Evolutionary conservation across 306 rosid species (phyloP).

Genomic region (Urtica urens): DNA sequence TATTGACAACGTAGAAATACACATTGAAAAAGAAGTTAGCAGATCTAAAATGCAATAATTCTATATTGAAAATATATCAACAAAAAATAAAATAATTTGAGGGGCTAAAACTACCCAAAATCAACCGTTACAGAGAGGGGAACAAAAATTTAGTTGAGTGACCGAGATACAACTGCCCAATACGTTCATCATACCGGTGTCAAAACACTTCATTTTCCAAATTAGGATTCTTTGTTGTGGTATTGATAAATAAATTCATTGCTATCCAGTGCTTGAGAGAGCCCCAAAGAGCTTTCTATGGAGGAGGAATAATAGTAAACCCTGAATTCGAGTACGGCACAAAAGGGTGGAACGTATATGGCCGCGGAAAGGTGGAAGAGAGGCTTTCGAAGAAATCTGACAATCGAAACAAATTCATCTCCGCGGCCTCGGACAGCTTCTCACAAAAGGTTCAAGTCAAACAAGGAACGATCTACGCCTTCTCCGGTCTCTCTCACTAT

Average conservation of each 20-base stretch:
- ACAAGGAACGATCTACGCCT: conserved; percentile 33
- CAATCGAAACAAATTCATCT: conserved; percentile 55
- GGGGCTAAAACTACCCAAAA: too few species aligned
- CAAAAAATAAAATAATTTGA: not conserved
- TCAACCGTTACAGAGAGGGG: too few species aligned
- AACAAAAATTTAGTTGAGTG: too few species aligned
- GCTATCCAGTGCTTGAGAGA: conserved; percentile 45
- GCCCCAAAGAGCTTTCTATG: conserved; percentile 42
- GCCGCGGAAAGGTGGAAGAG: conserved; percentile 40
- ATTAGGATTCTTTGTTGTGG: not conserved
- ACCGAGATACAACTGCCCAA: too few species aligned
- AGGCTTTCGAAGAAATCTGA: conserved; percentile 28
- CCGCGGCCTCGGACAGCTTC: conserved; percentile 37
- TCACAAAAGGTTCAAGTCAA: conserved; percentile 46
- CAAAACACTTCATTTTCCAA: not conserved
- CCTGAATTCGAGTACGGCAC: conserved; percentile 47
- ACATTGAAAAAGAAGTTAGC: too few species aligned
- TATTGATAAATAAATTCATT: conserved; percentile 5
- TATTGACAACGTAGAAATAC: too few species aligned
- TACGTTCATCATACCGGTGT: not conserved
- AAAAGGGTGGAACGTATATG: conserved; percentile 47
- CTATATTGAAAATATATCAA: not conserved
- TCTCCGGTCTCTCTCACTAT: conserved; percentile 40
- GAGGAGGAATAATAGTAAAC: conserved; percentile 71
- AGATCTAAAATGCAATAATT: too few species aligned